These are phyloP conservation scores for Ganoderma multipileum DNA, from an alignment of 1,284 basidiomycete genomes.

Conservation along the genomic window DNA sequence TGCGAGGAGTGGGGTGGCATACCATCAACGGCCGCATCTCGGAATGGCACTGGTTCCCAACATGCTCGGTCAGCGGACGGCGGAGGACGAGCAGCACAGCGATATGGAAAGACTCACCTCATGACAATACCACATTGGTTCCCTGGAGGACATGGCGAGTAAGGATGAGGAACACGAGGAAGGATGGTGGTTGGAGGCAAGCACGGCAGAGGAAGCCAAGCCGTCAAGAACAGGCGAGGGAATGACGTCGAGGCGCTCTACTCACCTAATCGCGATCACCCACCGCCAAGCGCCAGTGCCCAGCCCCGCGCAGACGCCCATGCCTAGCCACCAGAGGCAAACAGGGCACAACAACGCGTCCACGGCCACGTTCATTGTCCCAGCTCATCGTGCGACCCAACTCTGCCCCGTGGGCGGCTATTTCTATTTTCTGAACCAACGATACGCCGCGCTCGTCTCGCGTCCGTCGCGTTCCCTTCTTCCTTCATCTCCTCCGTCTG, in stretches of 20 bases:
- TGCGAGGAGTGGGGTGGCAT: slow-evolving; percentile 30
- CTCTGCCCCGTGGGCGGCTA: slow-evolving; percentile 19
- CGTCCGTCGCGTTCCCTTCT: slow-evolving; percentile 11
- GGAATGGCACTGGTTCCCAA: slow-evolving; percentile 63
- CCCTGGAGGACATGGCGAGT: slow-evolving; percentile 61
- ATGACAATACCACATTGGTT: slow-evolving; percentile 82
- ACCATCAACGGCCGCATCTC: slow-evolving; percentile 87
- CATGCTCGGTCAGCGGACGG: slow-evolving; percentile 15
- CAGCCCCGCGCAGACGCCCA: too few species aligned
- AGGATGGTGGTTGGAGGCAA: slow-evolving; percentile 12
- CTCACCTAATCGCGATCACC: slow-evolving; percentile 13
- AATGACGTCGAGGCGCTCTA: slow-evolving; percentile 29
- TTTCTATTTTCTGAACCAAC: slow-evolving; percentile 21
- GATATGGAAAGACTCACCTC: slow-evolving; percentile 52
- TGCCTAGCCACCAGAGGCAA: slow-evolving; percentile 29
- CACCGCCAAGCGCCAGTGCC: too few species aligned
- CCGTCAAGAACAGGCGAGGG: background rate
- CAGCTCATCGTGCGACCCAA: slow-evolving; percentile 26
- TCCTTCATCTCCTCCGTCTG: slow-evolving; percentile 5
- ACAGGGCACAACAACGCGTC: slow-evolving; percentile 31
- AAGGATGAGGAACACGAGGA: background rate
- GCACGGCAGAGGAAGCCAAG: slow-evolving; percentile 2
- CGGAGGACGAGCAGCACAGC: background rate
- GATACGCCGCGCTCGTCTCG: slow-evolving; percentile 2
- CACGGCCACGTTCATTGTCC: slow-evolving; percentile 16